Evolutionary conservation across 768 basidiomycete species (phyloP).

Genomic region (Tremella fuciformis): DNA sequence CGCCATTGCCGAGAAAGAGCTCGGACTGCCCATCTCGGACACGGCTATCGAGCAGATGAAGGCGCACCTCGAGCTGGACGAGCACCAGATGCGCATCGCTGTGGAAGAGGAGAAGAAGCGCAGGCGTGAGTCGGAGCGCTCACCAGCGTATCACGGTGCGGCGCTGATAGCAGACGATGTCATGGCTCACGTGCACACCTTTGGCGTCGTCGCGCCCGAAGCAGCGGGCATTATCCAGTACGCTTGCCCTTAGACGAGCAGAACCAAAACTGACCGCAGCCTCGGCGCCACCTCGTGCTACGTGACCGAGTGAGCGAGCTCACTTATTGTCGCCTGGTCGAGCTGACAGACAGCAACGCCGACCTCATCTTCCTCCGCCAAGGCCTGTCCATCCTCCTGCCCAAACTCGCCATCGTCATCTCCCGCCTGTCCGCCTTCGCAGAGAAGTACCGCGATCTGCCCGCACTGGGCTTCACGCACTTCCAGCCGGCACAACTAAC

Average conservation of each 20-base stretch:
- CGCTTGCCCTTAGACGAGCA: slow-evolving; percentile 36
- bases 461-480: slow-evolving; percentile 95
- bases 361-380: slow-evolving; percentile 94
- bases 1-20: slow-evolving; percentile 91
- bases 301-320: slow-evolving; percentile 82
- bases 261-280: slow-evolving; percentile 52
- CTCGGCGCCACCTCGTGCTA: slow-evolving; percentile 97
- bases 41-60: slow-evolving; percentile 93
- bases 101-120: slow-evolving; percentile 95
- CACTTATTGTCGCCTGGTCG: not conserved
- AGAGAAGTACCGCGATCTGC: slow-evolving; percentile 75
- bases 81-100: slow-evolving; percentile 84
- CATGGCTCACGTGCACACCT: slow-evolving; percentile 99
- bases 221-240: slow-evolving; percentile 96
- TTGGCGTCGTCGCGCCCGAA: slow-evolving; percentile 85
- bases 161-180: slow-evolving; percentile 66
- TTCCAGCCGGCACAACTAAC: slow-evolving; percentile 98
- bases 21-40: slow-evolving; percentile 83
- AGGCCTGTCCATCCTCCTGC: slow-evolving; percentile 76
- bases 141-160: not conserved
- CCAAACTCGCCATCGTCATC: slow-evolving; percentile 85
- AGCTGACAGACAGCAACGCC: slow-evolving; percentile 68
- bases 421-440: slow-evolving; percentile 83
- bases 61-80: slow-evolving; percentile 82
- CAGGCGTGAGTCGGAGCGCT: slow-evolving; percentile 56